Base-by-base conservation (phyloP, 106 monocot genomes). In the Dendrobium officinale region DNA sequence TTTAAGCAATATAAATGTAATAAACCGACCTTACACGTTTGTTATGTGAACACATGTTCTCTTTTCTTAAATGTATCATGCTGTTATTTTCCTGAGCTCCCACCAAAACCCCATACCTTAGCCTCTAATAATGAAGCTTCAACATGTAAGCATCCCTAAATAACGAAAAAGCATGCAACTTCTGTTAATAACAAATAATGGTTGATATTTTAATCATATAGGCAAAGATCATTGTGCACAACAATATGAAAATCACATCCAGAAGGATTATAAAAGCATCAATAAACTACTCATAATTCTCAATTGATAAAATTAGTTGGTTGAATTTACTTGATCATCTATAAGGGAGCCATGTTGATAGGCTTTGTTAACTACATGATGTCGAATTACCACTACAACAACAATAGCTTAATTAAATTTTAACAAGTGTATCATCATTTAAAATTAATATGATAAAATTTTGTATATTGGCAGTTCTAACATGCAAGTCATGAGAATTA, bases 341-440 rank as follows among this genome's bases (percentile, higher is more conserved):
- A 92, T 48, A n/a, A 98, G 94, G 80, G 88, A 83, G 8, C 94
- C 94, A 81, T 80, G 85, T 76, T 92, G 90, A 80, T 89, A 98
- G n/a, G 97, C 92, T 77, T 94, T 98, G 77, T 98, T 94, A 75
- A 91, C 88, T 61, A 91, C 94, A 90, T 94, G 98, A 80, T 94
- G 94, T 20, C 91, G 98, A 82, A 98, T 54, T 76, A 83, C 26
- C 26, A 26, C 89, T 75, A 92, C 81, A 31, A 31, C 1, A 1
- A 31, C 31, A 31, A 31, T 31, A 31, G 1, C 37, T 37, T 37
- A 37, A 37, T 37, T 37, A 37, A 2, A 0, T 37, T 37, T 37
- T 37, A 37, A 37, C 1, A 2, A 37, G 37, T 37, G 37, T 37
- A 37, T 37, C 37, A 37, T 37, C 2, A 37, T 37, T 37, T 37